Evolutionary conservation across 106 monocot species (phyloP), one percentile per base, ranked within the genome.

Genomic region (Triglochin maritima): DNA sequence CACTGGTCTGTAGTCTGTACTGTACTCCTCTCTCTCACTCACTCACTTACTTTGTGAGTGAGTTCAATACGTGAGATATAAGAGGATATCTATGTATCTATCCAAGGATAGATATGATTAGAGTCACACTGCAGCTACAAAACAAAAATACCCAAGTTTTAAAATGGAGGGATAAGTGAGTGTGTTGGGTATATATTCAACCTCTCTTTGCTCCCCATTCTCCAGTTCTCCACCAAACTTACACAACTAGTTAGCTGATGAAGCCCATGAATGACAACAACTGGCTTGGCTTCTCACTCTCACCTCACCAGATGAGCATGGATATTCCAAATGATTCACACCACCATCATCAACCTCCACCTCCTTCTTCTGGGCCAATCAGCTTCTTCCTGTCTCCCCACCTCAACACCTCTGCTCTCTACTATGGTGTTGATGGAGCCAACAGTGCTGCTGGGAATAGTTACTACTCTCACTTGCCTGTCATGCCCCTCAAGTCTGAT

Each of bases 281-380:
- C 81, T 92, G 86, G 92, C 64, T 92, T 68, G 92, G 86, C 14
- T 98, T 98, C 86, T 92, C 92, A 73, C 92, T 98, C 71, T 92
- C 92, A 44, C 72, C 88, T 61, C 83, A 29, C 29, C 29, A 91
- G 42, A 86, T 86, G 71, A 72, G 57, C 43, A 79, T 84, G 85
- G 86, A 85, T 67, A 67, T 84, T 16, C 52, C 88, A 58, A 69
- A 78, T 57, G 87, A 76, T 50, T 56, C 84, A 46, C 82, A 80
- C 57, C 68, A 86, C 47, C 73, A 67, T 70, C 83, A 75, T 58
- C 88, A 81, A 42, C 65, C 72, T 5, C 45, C 94, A 2, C 12
- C 74, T 47, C 55, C 80, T 54, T 66, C 85, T 67, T 57, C 79
- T 45, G 50, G 57, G 9, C 65, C 89, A 43, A 76, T 50, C 69